Base-by-base conservation (phyloP, 2,329 filamentous ascomycete species). In the Fusarium sarcochroum region DNA sequence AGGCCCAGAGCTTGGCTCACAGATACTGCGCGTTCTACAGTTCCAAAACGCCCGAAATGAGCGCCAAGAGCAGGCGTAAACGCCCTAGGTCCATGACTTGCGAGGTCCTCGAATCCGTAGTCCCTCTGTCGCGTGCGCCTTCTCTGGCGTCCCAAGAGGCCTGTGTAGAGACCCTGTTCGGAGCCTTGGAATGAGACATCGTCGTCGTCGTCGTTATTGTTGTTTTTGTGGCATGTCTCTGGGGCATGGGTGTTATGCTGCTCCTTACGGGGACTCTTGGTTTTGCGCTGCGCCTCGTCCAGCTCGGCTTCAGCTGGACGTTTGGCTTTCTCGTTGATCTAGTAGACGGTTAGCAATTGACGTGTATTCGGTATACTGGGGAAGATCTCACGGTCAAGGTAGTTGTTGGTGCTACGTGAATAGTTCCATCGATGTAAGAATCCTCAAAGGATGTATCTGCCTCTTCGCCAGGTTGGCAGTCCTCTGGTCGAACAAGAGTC, bases 261-360 rank as follows among this genome's bases (percentile, higher is more conserved):
- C n/a, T 30, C 21, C 23, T 48, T 30, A 15, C 61, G 50, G 27
- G 51, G 17, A 23, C 40, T 57, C 32, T 64, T 64, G 30, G 50
- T 32, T 37, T 35, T 38, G 17, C 38, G 50, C 9, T 8, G 41
- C n/a, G 20, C 8, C 6, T 34, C 34, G 10, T 57, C 50, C n/a
- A 6, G 46, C n/a, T 57, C 58, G 21, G 34, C 23, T 40, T 51
- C 58, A 13, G 61, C 61, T 15, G 45, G 45, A 11, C 61, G 46
- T 34, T 63, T 63, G 18, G 17, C 8, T 21, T 23, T 27, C 3
- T 35, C 21, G 3, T 27, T 45, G 4, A 9, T 15, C 58, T 57
- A n/a, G 7, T 8, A 7, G 5, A 15, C 6, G 7, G 40, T 57
- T 15, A 61, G 52, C 7, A 11, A 21, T n/a, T 2, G 27, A 30